phyloP scores from a whole-genome alignment of 2,329 filamentous ascomycete species.

The Stachybotrys elegans region DNA sequence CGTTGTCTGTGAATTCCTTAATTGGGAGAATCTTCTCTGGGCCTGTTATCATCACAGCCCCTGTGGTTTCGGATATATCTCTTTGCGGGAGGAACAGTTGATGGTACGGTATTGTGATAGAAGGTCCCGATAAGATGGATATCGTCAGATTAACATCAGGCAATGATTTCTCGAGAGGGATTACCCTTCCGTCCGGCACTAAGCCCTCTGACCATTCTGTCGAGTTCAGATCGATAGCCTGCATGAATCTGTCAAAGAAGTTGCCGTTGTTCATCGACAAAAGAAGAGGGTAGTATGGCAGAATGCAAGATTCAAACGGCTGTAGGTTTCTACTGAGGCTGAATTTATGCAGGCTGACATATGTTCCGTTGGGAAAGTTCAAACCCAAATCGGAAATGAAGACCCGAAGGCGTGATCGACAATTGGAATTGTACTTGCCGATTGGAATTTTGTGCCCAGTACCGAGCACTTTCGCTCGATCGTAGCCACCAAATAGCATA shows the following conservation, averaged over 20 bases:
- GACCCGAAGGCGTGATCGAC: neutral
- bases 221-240: neutral
- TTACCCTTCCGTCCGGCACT: neutral
- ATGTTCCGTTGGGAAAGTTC: neutral
- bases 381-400: neutral
- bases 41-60: conserved; percentile 3
- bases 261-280: neutral
- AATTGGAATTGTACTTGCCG: neutral
- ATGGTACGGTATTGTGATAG: conserved; percentile 8
- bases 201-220: neutral
- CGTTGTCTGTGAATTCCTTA: conserved; percentile 4
- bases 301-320: neutral
- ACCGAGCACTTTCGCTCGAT: neutral
- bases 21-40: conserved; percentile 2
- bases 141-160: conserved; percentile 6
- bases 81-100: conserved; percentile 9
- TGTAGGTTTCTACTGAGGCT: too few species aligned
- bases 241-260: neutral
- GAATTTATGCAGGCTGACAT: neutral
- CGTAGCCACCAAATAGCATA: neutral
- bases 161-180: neutral
- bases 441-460: neutral
- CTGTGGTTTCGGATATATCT: neutral
- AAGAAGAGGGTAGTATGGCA: neutral
- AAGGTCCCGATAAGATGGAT: conserved; percentile 1